These are phyloP conservation scores for Fraxinus sp. DNA, from an alignment of 305 asterid genomes.

Conservation along the genomic window DNA sequence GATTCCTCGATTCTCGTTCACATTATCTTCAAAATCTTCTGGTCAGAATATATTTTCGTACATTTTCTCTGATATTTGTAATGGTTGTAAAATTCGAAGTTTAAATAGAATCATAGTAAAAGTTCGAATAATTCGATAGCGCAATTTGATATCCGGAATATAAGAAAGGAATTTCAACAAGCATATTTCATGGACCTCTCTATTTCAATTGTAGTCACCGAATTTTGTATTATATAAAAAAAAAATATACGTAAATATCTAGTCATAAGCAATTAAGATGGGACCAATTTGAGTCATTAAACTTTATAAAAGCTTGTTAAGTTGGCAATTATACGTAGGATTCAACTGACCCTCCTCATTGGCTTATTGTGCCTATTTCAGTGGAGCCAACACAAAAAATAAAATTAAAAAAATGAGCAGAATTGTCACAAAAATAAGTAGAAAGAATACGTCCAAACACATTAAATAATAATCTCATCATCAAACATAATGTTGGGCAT, in stretches of 20 bases:
- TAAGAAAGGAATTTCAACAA: not conserved
- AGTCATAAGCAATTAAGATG: constrained; percentile 35
- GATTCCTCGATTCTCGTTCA: constrained; percentile 16
- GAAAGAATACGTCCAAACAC: constrained; percentile 20
- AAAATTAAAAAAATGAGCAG: not conserved
- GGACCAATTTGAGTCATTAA: constrained; percentile 21
- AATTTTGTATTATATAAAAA: not conserved
- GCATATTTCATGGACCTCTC: not conserved
- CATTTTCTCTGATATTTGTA: not conserved
- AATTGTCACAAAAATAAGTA: not conserved
- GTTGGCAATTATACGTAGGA: constrained; percentile 37
- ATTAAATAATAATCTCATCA: constrained; percentile 21
- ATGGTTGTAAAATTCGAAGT: not conserved
- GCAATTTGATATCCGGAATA: not conserved
- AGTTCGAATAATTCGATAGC: not conserved
- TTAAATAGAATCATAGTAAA: not conserved
- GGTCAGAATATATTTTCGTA: not conserved
- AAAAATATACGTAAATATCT: constrained; percentile 20
- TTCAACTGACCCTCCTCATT: constrained; percentile 28
- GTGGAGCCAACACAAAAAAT: constrained; percentile 23
- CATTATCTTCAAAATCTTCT: not conserved
- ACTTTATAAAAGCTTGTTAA: constrained; percentile 28
- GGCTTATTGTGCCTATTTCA: constrained; percentile 18
- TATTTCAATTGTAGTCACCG: not conserved
- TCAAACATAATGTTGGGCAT: constrained; percentile 31